Evolutionary conservation across 306 rosid genomes (phyloP), one percentile per base, ranked within the genome.

Genomic region (Cicer cuneatum): DNA sequence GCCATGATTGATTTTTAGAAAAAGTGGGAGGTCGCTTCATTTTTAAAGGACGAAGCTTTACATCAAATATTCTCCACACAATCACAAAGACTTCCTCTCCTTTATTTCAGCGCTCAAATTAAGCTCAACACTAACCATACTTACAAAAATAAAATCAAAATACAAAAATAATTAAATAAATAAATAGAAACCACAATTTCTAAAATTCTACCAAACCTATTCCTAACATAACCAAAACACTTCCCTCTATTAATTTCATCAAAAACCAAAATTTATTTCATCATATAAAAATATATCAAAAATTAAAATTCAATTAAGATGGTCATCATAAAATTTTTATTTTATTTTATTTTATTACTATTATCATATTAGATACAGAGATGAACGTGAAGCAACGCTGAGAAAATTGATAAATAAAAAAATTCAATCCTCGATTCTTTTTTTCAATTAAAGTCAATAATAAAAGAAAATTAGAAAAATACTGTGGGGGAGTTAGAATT

Each of bases 11-110:
- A 62, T 51, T 83, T 74, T 42, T 87, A 60, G 69, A 81, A 87
- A 84, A 84, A 69, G 47, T 49, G 66, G 83, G 64, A 75, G 85
- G 78, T 72, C 75, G 81, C 81, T 66, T 76, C 61, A 62, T 51
- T 83, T 72, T 83, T 62, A 57, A 79, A 83, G 85, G 83, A 83
- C 37, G 8, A 21, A 78, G 47, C 83, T 69, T 77, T 42, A 14
- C 84, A 76, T 81, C 83, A 78, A 91, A 79, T 87, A 60, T 79
- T 87, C 90, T 89, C 88, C 90, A 73, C 90, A 83, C 83, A 70
- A 77, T 67, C 52, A 76, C 69, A 73, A 21, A 62, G 79, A 70
- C 87, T 71, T 72, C 49, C 35, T 82, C 88, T 78, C 95, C 97
- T 85, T 68, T 66, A 81, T 83, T 85, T 80, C 79, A 84, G 89